Base-by-base conservation (phyloP, 805 yeast genomes). In the Starmerella asiatica region DNA sequence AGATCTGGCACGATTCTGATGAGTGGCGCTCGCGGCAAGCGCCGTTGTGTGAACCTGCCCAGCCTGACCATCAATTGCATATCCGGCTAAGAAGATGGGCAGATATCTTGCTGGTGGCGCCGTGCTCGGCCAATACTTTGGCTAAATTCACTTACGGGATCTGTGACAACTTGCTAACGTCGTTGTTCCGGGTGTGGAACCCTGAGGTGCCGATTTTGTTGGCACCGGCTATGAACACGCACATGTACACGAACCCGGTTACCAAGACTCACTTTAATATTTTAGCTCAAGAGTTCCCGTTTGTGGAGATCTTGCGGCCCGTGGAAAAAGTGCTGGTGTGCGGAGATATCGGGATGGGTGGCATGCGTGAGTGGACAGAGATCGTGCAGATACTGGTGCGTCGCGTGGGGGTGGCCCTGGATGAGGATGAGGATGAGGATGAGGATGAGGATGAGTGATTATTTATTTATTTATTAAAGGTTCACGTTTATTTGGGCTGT, bases 261-360 rank as follows among this genome's bases (percentile, higher is more conserved):
- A 88, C 97, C 1, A 83, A 79, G 58, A 73, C 81, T 50, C 96
- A 88, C 50, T 64, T 86, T 47, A 65, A 71, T 38, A 62, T 79
- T 24, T 70, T 88, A 28, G 69, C 71, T 29, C 91, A 83, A 48
- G 88, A 79, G 49, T 85, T 82, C 80, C 83, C 86, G n/a, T 86
- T 86, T 81, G 77, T 88, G 38, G 91, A 84, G 48, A 75, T 88
- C 12, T 69, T 91, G 52, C 78, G 75, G 60, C 98, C 98, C 0
- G 84, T 85, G n/a, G 98, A 88, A 56, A 88, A 88, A 59, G 94
- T 88, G 7, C 71, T 81, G 56, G 83, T 82, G 21, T 84, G 91
- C 64, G 97, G 98, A 46, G 97, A 91, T 56, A 85, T 88, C 41
- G 97, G 97, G 12, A 79, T 88, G 85, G 98, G 98, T 32, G 98